Evolutionary conservation across 345 rosid genomes (phyloP), one percentile per base, ranked within the genome.

Genomic region (Brassica cretica): DNA sequence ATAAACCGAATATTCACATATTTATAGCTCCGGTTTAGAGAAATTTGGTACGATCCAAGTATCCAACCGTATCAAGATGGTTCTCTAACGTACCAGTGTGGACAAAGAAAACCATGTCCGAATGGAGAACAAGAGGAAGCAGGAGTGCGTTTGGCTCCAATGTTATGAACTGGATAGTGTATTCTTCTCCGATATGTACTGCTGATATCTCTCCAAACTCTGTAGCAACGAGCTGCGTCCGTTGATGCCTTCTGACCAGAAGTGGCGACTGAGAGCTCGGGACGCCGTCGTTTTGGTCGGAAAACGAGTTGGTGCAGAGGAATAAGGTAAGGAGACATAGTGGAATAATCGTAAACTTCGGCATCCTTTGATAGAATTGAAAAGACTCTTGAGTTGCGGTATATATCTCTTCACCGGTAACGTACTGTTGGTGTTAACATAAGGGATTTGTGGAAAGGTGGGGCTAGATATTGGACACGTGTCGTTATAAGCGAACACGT

Each of bases 81-180:
- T 24, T 29, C 44, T 4, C 0, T 4, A 16, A 32, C 3, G 10
- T 74, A 87, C 99, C 99, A 4, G 94, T 87, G 70, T 81, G 87
- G 60, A 95, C 94, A 46, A 88, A 95, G 55, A 91, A 79, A 33
- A 95, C 93, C 97, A 91, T 89, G 77, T 88, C 91, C 5, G 98
- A 83, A 75, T 86, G 97, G 11, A 95, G 91, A 70, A 90, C 81
- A 21, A 90, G 94, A 2, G 99, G 98, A 39, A 95, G 92, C 75
- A 95, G 86, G 18, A 95, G 82, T 15, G 93, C 81, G 73, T 85
- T 88, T 10, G 97, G 96, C 65, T 93, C 91, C 84, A 95, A 51
- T 3, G 94, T 91, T 78, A 93, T 79, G 83, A 95, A 91, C 66
- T 90, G 89, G 56, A 95, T 83, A 80, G 85, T 85, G 66, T 75